phyloP scores from a whole-genome alignment of 1,284 basidiomycete species.

The Cryptococcus amylolentus region DNA sequence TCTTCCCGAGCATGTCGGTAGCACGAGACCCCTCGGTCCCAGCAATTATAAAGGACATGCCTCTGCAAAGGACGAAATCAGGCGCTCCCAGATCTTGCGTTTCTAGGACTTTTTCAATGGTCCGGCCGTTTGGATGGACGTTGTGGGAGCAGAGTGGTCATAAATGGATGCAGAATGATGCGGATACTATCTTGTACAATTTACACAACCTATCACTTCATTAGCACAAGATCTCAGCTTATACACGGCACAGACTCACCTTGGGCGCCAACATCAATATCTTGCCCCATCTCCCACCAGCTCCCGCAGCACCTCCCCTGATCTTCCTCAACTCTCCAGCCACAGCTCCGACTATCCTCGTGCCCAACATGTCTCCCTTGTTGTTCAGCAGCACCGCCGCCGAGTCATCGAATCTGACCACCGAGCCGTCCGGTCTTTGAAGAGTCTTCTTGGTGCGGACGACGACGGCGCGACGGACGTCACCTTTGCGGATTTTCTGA shows the following conservation, averaged over 20 bases:
- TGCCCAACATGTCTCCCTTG: conserved; percentile 94
- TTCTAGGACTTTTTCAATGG: no score
- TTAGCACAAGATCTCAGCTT: neutral
- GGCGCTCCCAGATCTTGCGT: no score
- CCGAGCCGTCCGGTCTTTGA: conserved; percentile 41
- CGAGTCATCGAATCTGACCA: conserved; percentile 85
- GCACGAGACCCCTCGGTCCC: no score
- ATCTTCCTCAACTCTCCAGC: conserved; percentile 72
- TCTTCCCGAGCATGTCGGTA: no score
- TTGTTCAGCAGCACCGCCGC: conserved; percentile 93
- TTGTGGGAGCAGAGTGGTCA: no score
- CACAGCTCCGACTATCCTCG: conserved; percentile 89
- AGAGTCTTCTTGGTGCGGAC: conserved; percentile 66
- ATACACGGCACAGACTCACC: conserved; percentile 53
- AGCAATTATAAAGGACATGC: no score
- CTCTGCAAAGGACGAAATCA: no score
- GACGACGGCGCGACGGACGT: conserved; percentile 90
- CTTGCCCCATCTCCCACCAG: conserved; percentile 81
- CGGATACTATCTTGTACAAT: no score
- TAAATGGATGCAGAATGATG: no score
- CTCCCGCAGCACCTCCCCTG: conserved; percentile 54
- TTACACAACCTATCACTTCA: conserved; percentile 1
- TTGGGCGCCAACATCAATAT: conserved; percentile 88
- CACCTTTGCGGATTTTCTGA: conserved; percentile 80
- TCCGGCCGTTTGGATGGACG: no score